Conservation (phyloP, 805 yeast genomes). For the Ogataea methylovora region DNA sequence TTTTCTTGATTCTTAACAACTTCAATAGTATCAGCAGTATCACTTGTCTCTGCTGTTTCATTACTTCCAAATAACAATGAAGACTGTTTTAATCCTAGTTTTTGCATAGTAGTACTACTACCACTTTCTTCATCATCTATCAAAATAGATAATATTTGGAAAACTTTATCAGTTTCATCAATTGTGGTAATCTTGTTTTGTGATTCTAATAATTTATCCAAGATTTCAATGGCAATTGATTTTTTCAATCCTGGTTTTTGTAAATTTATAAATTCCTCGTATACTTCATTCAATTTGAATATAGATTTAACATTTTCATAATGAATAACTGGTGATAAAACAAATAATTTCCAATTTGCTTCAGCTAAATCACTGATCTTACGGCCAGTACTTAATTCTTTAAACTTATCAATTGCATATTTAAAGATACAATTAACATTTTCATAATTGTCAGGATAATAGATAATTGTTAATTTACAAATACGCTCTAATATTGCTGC, state of each 20-base stretch:
- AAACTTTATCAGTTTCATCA: constrained; percentile 51
- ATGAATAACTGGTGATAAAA: constrained; percentile 41
- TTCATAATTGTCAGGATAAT: constrained; percentile 53
- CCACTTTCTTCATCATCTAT: constrained; percentile 26
- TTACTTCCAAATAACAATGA: constrained; percentile 20
- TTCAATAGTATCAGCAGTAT: constrained; percentile 24
- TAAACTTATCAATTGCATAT: constrained; percentile 37
- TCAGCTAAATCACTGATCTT: constrained; percentile 11
- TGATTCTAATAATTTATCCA: constrained; percentile 44
- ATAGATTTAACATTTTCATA: constrained; percentile 28
- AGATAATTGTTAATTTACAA: constrained; percentile 53
- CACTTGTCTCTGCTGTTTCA: constrained; percentile 10
- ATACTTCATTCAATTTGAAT: constrained; percentile 38
- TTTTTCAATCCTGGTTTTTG: constrained; percentile 47
- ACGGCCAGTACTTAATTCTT: constrained; percentile 19
- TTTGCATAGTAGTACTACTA: constrained; percentile 27
- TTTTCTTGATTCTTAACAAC: constrained; percentile 45
- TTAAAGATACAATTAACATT: constrained; percentile 57
- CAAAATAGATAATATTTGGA: constrained; percentile 49
- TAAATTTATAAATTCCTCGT: constrained; percentile 44
- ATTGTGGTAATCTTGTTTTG: constrained; percentile 28
- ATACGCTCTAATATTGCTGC: constrained; percentile 60
- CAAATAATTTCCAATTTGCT: constrained; percentile 35
- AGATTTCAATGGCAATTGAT: constrained; percentile 51
- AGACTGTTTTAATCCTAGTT: constrained; percentile 27